Evolutionary conservation across 345 rosid species (phyloP).

Genomic region (Salix suchowensis): DNA sequence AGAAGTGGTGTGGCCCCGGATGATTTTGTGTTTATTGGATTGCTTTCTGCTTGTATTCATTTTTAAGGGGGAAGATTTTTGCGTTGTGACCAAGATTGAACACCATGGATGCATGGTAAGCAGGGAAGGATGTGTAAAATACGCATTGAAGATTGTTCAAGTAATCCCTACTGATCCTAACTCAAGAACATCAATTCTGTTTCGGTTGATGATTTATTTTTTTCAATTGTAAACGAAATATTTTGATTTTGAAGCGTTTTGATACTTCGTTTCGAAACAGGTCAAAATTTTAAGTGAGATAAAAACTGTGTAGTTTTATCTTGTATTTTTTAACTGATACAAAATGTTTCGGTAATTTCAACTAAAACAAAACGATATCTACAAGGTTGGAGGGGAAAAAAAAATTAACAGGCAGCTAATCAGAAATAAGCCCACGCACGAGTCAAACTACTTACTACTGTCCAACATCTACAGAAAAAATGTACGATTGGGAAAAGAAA

Average conservation of each 20-base stretch:
- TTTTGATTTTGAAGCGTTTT: no score
- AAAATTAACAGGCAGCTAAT: constrained; percentile 17
- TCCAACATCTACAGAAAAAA: constrained; percentile 27
- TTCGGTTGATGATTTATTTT: no score
- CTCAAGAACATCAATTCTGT: no score
- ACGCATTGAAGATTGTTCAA: constrained; percentile 21
- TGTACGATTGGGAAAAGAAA: constrained; percentile 30
- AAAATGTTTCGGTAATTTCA: no score
- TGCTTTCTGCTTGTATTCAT: constrained; percentile 33
- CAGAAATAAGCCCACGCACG: constrained; percentile 14
- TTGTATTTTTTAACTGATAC: no score
- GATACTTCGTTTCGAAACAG: no score
- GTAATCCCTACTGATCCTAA: constrained; percentile 25
- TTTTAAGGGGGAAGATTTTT: constrained; percentile 15
- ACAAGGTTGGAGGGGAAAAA: not conserved
- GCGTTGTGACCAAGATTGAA: constrained; percentile 26
- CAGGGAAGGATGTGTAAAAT: constrained; percentile 20
- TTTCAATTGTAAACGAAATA: no score
- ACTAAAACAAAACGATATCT: no score
- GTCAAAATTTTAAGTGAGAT: no score
- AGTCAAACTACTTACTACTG: constrained; percentile 25
- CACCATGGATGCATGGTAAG: constrained; percentile 36
- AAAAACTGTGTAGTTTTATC: no score
- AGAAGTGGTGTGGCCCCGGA: constrained; percentile 16
- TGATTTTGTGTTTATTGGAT: constrained; percentile 15